Base-by-base conservation (phyloP, 2,329 filamentous ascomycete genomes). In the Scytalidium sp. region DNA sequence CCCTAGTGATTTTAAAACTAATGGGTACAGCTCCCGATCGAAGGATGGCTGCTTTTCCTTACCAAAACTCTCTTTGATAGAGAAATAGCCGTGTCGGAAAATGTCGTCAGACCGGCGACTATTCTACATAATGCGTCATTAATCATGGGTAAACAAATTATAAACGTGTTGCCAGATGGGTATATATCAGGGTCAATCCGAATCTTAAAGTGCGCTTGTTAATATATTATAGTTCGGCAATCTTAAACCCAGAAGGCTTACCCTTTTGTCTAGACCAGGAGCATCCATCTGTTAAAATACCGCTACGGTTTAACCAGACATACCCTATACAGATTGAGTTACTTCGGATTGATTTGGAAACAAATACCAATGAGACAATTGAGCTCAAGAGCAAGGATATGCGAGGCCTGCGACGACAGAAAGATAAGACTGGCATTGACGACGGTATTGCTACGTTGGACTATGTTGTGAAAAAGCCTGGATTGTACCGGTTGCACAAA, bases 111-210 rank as follows among this genome's bases (percentile, higher is more conserved):
- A 65, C 84, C 92, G 15, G 88, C 87, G 22, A 85, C 81, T 54
- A 92, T 99, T 56, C 75, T 96, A 53, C 90, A 97, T 66, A 97
- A 97, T 66, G 82, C 90, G 25, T 96, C 92, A 19, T 79, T 97
- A 63, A 97, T 99, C 56, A 80, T 96, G 71, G 94, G 94, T 64
- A 94, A 91, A 67, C 92, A 97, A 72, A 96, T 97, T 60, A 93
- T 99, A 69, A 94, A 99, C 66, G 96, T 99, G 63, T 75, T 99
- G 49, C 94, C 94, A 2, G 94, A 99, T 75, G 95, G 95, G 75
- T 87, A 68, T 58, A 76, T 36, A n/a, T n/a, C 32, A 36, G 17
- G n/a, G 64, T 25, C 19, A 13, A n/a, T 52, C 5, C 19, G 29
- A 23, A 9, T 9, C 42, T 11, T 19, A 40, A 15, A 40, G 21